These are phyloP conservation scores for Vachellia collinsii DNA, from an alignment of 306 rosid species.

Conservation along the genomic window DNA sequence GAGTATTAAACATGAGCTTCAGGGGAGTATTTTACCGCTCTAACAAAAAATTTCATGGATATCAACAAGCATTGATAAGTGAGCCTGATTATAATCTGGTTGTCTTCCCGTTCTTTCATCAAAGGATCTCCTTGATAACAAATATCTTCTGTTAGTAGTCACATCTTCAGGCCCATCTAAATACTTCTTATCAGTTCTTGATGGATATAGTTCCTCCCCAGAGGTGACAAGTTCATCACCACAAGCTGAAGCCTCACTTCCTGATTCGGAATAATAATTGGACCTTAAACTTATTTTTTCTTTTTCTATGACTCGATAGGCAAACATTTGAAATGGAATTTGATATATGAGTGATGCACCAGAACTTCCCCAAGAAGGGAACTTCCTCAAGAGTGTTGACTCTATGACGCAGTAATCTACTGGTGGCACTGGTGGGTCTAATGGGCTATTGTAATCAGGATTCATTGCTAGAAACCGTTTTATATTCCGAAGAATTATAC, in stretches of 20 bases:
- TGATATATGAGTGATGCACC: conserved; percentile 48
- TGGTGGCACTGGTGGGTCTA: conserved; percentile 60
- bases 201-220: conserved; percentile 63
- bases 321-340: conserved; percentile 88
- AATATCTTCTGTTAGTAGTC: conserved; percentile 39
- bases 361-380: conserved; percentile 62
- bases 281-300: conserved; percentile 42
- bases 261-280: conserved; percentile 79
- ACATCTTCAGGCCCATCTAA: conserved; percentile 43
- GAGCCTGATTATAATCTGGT: conserved; percentile 49
- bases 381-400: conserved; percentile 55
- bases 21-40: conserved; percentile 6
- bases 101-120: conserved; percentile 53
- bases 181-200: conserved; percentile 52
- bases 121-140: conserved; percentile 41
- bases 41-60: conserved; percentile 17
- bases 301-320: conserved; percentile 63
- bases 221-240: conserved; percentile 66
- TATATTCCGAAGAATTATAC: conserved; percentile 72
- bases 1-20: conserved; percentile 17
- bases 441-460: conserved; percentile 59
- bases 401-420: conserved; percentile 82
- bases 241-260: conserved; percentile 79
- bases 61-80: conserved; percentile 10
- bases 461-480: conserved; percentile 72